Evolutionary conservation across 2,329 filamentous ascomycete genomes (phyloP).

Genomic region (Mollisiaceae sp.): DNA sequence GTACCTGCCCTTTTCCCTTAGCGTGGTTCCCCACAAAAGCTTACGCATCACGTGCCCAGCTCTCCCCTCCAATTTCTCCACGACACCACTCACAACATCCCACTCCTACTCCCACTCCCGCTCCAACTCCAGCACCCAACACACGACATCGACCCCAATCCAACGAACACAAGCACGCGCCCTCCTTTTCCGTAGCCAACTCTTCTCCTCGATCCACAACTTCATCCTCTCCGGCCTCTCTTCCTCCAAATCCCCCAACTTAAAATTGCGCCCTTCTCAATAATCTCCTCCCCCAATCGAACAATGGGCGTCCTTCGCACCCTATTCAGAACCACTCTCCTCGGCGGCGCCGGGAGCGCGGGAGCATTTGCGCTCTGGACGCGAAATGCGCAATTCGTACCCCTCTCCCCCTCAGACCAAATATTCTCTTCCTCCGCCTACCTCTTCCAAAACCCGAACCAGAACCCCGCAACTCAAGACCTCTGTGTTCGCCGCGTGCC

Average conservation of each 20-base stretch:
- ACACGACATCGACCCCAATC: not conserved
- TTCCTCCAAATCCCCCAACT: not conserved
- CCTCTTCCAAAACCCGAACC: conserved; percentile 63
- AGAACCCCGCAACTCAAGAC: conserved; percentile 68
- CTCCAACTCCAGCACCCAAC: not conserved
- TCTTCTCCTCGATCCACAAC: conserved; percentile 1
- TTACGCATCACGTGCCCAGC: not conserved
- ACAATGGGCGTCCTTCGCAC: conserved; percentile 34
- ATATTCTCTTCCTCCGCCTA: conserved; percentile 64
- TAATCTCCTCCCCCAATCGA: not conserved
- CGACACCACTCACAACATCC: not conserved
- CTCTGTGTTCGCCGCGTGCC: conserved; percentile 67
- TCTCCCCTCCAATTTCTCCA: conserved; percentile 5
- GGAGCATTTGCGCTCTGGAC: conserved; percentile 34
- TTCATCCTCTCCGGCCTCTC: conserved; percentile 8
- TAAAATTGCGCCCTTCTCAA: not conserved
- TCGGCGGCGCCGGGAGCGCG: conserved; percentile 29
- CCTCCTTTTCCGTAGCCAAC: not conserved
- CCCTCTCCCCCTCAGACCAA: conserved; percentile 62
- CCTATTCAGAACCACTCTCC: conserved; percentile 29
- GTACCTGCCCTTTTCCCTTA: not conserved
- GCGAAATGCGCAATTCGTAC: conserved; percentile 48
- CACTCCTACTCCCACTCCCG: not conserved
- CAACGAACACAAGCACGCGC: not conserved
- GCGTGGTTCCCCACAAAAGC: not conserved